Conservation (phyloP, 345 rosid species). For the Hibiscus syriacus region DNA sequence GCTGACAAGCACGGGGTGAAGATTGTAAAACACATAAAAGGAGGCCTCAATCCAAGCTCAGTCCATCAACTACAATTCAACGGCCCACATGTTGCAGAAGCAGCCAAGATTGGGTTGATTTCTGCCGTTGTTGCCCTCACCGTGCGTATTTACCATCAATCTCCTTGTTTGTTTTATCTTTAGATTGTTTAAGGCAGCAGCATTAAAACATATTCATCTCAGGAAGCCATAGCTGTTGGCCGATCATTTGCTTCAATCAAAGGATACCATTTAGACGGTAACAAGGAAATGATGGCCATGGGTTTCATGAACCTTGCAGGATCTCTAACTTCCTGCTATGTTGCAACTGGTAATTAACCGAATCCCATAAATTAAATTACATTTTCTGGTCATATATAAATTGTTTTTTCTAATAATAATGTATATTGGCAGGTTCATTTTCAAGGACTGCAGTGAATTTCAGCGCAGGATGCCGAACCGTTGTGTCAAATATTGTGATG, state of each 20-base stretch:
- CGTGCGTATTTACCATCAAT: conserved; percentile 15
- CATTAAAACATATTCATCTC: not conserved
- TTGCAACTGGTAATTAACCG: conserved; percentile 47
- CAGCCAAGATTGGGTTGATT: conserved; percentile 65
- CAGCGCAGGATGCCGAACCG: conserved; percentile 69
- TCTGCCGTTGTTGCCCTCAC: conserved; percentile 70
- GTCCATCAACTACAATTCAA: conserved; percentile 41
- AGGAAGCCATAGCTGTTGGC: conserved; percentile 92
- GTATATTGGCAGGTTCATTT: conserved; percentile 53
- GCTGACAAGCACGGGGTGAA: conserved; percentile 69
- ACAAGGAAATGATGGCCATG: conserved; percentile 83
- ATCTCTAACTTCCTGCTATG: conserved; percentile 72
- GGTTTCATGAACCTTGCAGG: conserved; percentile 80
- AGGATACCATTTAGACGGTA: conserved; percentile 78
- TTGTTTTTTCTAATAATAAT: no score
- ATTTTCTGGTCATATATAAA: no score
- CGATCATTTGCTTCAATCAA: conserved; percentile 82
- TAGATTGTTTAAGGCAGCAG: no score
- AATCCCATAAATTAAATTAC: no score
- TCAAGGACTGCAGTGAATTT: conserved; percentile 81
- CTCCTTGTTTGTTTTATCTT: no score
- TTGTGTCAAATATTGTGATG: conserved; percentile 79
- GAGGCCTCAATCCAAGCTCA: conserved; percentile 69
- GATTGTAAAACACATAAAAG: conserved; percentile 61
- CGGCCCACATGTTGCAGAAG: conserved; percentile 54